A percentile compares a stretch with the other conserved stretches of the same genome.
These are phyloP conservation scores for Populus trichocarpa DNA, from an alignment of 441 rosid species.

Conservation along the genomic window DNA sequence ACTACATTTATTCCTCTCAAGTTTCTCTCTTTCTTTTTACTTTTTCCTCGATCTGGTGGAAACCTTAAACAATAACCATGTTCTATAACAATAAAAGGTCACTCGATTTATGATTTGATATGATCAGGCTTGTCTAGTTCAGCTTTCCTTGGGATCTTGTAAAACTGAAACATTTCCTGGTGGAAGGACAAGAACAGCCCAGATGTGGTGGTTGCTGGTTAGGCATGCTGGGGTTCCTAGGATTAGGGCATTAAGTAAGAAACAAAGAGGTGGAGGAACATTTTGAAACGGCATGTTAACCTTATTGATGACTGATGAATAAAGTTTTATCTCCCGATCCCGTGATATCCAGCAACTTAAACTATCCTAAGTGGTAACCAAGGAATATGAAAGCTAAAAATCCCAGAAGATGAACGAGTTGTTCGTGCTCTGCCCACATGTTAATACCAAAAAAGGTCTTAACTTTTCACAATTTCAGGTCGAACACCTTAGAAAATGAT, in stretches of 20 bases:
- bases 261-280: neutral
- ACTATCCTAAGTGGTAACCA: too few relatives aligned
- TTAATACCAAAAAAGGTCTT: neutral
- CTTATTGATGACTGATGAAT: neutral
- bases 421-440: too few relatives aligned
- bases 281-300: neutral
- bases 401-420: neutral
- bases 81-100: neutral
- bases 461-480: neutral
- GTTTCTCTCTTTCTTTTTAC: too few relatives aligned
- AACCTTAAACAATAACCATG: neutral
- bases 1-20: slow-evolving; percentile 10
- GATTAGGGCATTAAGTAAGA: neutral
- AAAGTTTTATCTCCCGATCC: too few relatives aligned
- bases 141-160: neutral
- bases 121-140: neutral
- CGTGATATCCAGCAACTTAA: too few relatives aligned
- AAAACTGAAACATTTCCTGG: neutral
- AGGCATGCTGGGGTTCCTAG: too few relatives aligned
- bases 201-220: neutral
- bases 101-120: neutral
- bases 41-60: neutral
- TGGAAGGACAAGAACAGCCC: neutral
- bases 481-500: neutral
- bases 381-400: neutral